Percentiles rank a stretch among this genome's conserved stretches.
These are phyloP conservation scores for Dillenia turbinata DNA, from an alignment of 164 flowering plant species.

Conservation along the genomic window DNA sequence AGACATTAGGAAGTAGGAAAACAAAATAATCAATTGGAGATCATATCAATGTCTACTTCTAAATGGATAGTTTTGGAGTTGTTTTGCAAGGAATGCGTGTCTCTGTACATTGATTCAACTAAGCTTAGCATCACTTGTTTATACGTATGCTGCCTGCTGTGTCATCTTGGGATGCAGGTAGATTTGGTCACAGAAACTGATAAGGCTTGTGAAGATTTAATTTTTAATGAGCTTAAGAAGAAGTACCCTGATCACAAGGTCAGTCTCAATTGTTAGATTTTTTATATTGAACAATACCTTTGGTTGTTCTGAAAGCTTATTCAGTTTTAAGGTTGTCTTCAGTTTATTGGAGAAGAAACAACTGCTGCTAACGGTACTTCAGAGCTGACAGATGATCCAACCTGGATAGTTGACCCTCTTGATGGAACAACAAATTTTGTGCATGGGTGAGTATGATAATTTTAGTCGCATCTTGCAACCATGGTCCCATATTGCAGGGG, in stretches of 20 bases:
- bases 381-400: conserved; percentile 85
- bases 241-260: conserved; percentile 82
- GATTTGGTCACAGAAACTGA: conserved; percentile 99
- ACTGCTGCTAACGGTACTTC: conserved; percentile 73
- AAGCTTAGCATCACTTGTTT: neutral
- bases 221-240: conserved; percentile 70
- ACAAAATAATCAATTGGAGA: neutral
- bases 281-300: neutral
- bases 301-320: neutral
- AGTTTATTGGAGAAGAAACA: conserved; percentile 99
- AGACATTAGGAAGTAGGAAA: no score
- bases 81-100: neutral
- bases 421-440: conserved; percentile 99
- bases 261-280: neutral
- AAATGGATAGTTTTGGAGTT: neutral
- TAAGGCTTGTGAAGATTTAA: conserved; percentile 89
- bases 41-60: neutral
- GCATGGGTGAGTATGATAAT: conserved; percentile 57
- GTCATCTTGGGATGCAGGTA: conserved; percentile 44
- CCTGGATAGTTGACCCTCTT: conserved; percentile 98
- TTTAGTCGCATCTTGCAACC: conserved; percentile 2
- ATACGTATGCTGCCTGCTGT: neutral
- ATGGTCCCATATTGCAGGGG: conserved; percentile 1
- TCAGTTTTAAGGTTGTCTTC: neutral
- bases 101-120: neutral